Evolutionary conservation across 2,329 filamentous ascomycete genomes (phyloP), one percentile per base, ranked within the genome.

Genomic region (Stachybotrys chlorohalonatus): DNA sequence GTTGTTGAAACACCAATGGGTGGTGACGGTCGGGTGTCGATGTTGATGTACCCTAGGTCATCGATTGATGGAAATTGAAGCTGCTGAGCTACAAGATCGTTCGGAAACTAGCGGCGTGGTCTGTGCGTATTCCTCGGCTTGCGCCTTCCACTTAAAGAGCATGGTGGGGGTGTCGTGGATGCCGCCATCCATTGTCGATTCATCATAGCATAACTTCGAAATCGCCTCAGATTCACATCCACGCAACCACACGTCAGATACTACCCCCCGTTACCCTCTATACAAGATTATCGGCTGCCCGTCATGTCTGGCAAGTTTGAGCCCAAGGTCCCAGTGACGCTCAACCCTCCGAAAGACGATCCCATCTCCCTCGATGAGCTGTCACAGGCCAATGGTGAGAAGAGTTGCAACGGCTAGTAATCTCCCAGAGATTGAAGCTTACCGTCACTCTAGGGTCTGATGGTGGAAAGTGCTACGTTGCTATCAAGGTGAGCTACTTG

Each of bases 281-380:
- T 24, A 24, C 24, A 24, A 24, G 24, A 24, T 4, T 4, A 24
- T 24, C 24, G 24, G 24, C 24, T 24, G 24, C 24, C 24, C 46
- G 54, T 55, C 58, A 85, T 84, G 81, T 69, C 78, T 57, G 81
- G 78, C 59, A 86, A 82, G 63, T 95, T 95, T 64, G 86, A 89
- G 68, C 90, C 90, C 48, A 95, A 94, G 72, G 75, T 76, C 31
- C 81, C 89, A 3, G 86, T 94, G 57, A 74, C 85, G 55, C 82
- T 99, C 56, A 79, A 87, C 55, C 86, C 90, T 45, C 94, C 94
- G 13, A 97, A 95, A 74, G 81, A 90, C 67, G 92, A 96, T 64
- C 81, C 82, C 45, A 96, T 99, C 64, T 85, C 85, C n/a, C 66
- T 79, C 1, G 89, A 94, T 56, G 85, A 93, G 63, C 79, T 99